A percentile compares a stretch with the other conserved stretches of the same genome.
Evolutionary conservation across 345 rosid genomes (phyloP).

Genomic region (Lumnitzera littorea): DNA sequence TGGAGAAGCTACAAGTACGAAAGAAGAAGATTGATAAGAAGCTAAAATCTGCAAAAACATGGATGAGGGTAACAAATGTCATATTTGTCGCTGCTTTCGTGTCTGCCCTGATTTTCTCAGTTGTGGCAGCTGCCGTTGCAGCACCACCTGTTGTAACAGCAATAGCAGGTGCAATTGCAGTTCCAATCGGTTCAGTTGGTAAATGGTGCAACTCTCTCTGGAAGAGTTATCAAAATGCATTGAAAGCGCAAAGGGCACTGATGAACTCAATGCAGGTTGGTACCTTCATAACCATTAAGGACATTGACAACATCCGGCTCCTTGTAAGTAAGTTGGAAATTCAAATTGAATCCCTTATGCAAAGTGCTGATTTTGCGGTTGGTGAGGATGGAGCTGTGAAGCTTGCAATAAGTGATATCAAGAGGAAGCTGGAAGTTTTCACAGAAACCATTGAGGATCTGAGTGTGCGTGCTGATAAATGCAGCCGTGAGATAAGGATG

Average conservation of each 20-base stretch:
- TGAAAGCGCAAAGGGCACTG: slow-evolving; percentile 51
- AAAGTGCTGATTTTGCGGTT: slow-evolving; percentile 41
- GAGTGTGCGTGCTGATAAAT: slow-evolving; percentile 49
- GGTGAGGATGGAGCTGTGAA: slow-evolving; percentile 45
- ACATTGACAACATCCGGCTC: slow-evolving; percentile 57
- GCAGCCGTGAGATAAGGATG: slow-evolving; percentile 55
- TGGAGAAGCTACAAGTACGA: slow-evolving; percentile 31
- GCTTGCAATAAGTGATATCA: slow-evolving; percentile 73
- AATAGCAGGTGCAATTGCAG: slow-evolving; percentile 59
- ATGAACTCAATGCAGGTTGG: slow-evolving; percentile 36
- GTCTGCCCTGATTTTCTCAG: slow-evolving; percentile 69
- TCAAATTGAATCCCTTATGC: slow-evolving; percentile 45
- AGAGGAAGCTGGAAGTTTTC: slow-evolving; percentile 55
- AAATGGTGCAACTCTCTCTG: slow-evolving; percentile 72
- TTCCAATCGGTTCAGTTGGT: slow-evolving; percentile 64
- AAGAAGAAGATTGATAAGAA: slow-evolving; percentile 67
- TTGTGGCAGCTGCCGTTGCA: slow-evolving; percentile 81
- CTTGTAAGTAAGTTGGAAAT: slow-evolving; percentile 51
- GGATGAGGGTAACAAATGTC: slow-evolving; percentile 73
- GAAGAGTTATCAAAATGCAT: slow-evolving; percentile 46
- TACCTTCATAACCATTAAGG: slow-evolving; percentile 43
- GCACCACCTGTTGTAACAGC: slow-evolving; percentile 70
- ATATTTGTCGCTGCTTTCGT: slow-evolving; percentile 63
- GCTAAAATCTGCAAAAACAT: slow-evolving; percentile 45
- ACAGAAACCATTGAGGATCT: slow-evolving; percentile 53